Base-by-base conservation (phyloP, 176 grass and related monocot species). In the Thalia dealbata region DNA sequence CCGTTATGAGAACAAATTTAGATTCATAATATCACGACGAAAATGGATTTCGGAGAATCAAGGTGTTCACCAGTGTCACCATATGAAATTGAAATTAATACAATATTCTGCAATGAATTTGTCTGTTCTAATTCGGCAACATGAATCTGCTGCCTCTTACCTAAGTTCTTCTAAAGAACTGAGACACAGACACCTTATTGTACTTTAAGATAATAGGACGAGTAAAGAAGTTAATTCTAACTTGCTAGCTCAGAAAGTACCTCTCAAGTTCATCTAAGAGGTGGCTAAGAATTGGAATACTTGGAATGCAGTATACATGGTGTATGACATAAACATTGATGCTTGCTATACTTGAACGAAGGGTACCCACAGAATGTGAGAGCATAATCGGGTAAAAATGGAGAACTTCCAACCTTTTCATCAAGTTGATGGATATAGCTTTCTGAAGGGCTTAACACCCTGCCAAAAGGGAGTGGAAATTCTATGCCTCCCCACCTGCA, bases 391-490 rank as follows among this genome's bases (percentile, higher is more conserved):
- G 21, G 18, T 11, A 43, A 43, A 68, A 23, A n/a, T 80, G 61
- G 58, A 58, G 61, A 73, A 42, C 19, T 66, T 61, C 50, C 65
- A 86, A 96, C 93, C 93, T 96, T 96, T 81, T 96, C 93, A 90
- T 96, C 93, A 41, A 96, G 78, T 74, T 80, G 74, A 76, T 92
- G 89, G 61, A 92, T 96, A 87, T 84, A 96, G 52, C 80, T 90
- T 88, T 96, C 93, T 14, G 89, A 72, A n/a, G 93, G 85, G 63
- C 78, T 97, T 70, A 96, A 73, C 27, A 96, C 93, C 92, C 93
- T 88, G 72, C 93, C 89, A 1, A 96, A 96, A 78, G 93, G 93
- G 66, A 96, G 82, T 52, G 93, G 93, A 61, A 96, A 96, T 52
- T 92, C 87, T 60, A 96, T 77, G 41, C 79, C 46, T 61, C 89